Conservation (phyloP, 768 basidiomycete genomes). For the Gloeostereum incarnatum region DNA sequence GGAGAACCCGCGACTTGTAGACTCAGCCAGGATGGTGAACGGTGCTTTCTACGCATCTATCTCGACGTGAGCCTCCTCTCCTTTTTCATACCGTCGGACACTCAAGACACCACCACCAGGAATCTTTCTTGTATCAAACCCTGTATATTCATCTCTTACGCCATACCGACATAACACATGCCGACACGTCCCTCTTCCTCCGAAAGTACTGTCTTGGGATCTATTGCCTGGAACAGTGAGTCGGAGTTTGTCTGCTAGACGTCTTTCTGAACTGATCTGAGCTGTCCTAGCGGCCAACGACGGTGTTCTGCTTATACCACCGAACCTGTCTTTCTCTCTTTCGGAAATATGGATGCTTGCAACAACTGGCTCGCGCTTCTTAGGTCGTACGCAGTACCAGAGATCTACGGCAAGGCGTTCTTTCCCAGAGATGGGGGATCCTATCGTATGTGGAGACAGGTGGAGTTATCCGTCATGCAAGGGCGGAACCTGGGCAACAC, state of each 20-base stretch:
- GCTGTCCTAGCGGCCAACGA: slow-evolving; percentile 39
- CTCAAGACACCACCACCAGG: slow-evolving; percentile 30
- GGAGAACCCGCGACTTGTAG: slow-evolving; percentile 70
- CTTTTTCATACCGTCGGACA: not conserved
- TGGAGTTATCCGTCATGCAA: slow-evolving; percentile 65
- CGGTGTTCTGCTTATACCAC: slow-evolving; percentile 41
- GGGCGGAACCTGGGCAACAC: slow-evolving; percentile 62
- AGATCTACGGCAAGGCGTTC: slow-evolving; percentile 60
- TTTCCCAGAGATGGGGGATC: slow-evolving; percentile 57
- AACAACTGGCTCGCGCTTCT: slow-evolving; percentile 76
- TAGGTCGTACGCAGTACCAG: slow-evolving; percentile 72
- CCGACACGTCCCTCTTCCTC: slow-evolving; percentile 69
- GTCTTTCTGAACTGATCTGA: slow-evolving; percentile 5
- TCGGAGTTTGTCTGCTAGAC: slow-evolving; percentile 4
- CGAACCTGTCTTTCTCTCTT: slow-evolving; percentile 71
- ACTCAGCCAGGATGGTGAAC: slow-evolving; percentile 56
- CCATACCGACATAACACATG: slow-evolving; percentile 74
- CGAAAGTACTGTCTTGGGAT: slow-evolving; percentile 70
- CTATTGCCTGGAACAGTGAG: slow-evolving; percentile 51
- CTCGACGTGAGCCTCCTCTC: slow-evolving; percentile 45
- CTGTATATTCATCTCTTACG: slow-evolving; percentile 63
- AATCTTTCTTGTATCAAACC: slow-evolving; percentile 64
- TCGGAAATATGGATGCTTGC: slow-evolving; percentile 51
- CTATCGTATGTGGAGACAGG: slow-evolving; percentile 83
- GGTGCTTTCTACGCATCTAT: slow-evolving; percentile 65